Evolutionary conservation across 2,329 filamentous ascomycete species (phyloP).

Genomic region (Escovopsis sp.): DNA sequence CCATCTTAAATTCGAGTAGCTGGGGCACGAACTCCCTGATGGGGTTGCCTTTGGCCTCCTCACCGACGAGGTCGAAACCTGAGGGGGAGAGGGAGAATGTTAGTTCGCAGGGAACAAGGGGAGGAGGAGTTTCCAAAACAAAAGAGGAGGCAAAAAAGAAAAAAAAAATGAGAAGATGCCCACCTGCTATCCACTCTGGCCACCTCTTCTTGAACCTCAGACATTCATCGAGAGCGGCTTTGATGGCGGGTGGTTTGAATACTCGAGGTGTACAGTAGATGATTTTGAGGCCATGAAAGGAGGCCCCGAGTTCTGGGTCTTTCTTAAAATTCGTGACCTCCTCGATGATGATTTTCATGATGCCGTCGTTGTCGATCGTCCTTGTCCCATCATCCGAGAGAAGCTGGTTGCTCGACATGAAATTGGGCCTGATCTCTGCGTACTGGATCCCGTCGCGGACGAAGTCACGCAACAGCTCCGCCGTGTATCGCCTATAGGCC

Average conservation of each 20-base stretch:
- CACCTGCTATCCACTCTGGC: conserved; percentile 48
- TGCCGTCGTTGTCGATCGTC: conserved; percentile 38
- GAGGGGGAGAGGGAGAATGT: not conserved
- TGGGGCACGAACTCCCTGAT: conserved; percentile 39
- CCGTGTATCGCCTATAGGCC: conserved; percentile 47
- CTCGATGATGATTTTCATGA: conserved; percentile 45
- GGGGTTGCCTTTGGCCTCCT: conserved; percentile 47
- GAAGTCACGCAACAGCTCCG: conserved; percentile 44
- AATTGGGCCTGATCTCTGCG: conserved; percentile 55
- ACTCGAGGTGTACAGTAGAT: conserved; percentile 57
- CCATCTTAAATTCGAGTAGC: conserved; percentile 39
- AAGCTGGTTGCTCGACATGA: conserved; percentile 48
- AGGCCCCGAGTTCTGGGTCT: conserved; percentile 14
- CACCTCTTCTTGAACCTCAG: conserved; percentile 42
- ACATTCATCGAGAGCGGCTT: conserved; percentile 43
- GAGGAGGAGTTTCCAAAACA: not conserved
- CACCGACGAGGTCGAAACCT: conserved; percentile 56
- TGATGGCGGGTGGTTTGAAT: conserved; percentile 33
- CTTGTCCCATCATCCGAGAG: conserved; percentile 39
- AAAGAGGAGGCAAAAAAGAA: not conserved
- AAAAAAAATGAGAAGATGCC: conserved; percentile 2
- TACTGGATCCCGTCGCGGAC: conserved; percentile 53
- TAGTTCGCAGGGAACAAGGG: conserved; percentile 11
- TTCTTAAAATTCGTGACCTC: conserved; percentile 35
- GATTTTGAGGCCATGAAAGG: conserved; percentile 52